Percentiles rank a stretch among this genome's conserved stretches.
These are phyloP conservation scores for Pseudogymnoascus sp. DNA, from an alignment of 2,329 filamentous ascomycete species.

Conservation along the genomic window DNA sequence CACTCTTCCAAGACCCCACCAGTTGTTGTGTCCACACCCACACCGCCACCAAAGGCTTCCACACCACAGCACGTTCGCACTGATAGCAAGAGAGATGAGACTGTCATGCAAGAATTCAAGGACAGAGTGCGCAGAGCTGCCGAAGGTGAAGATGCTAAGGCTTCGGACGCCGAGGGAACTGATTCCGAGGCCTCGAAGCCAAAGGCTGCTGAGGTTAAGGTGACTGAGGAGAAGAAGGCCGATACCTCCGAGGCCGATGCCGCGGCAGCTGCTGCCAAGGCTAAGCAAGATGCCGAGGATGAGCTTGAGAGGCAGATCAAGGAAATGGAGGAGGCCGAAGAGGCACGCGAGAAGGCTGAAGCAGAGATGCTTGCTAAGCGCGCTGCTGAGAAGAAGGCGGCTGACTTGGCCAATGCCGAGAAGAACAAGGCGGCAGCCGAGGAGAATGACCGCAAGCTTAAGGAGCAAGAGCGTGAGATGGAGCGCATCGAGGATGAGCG, in stretches of 20 bases:
- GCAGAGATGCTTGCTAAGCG: conserved; percentile 19
- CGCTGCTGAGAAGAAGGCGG: conserved; percentile 28
- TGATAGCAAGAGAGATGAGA: conserved; percentile 75
- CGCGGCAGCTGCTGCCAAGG: conserved; percentile 31
- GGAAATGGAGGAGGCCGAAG: conserved; percentile 43
- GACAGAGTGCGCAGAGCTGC: conserved; percentile 36
- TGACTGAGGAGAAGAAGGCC: conserved; percentile 20
- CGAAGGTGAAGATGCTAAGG: conserved; percentile 27
- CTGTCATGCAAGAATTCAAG: conserved; percentile 76
- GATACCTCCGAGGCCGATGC: conserved; percentile 27
- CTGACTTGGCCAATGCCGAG: conserved; percentile 37
- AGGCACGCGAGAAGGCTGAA: conserved; percentile 26
- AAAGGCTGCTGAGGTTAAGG: conserved; percentile 28
- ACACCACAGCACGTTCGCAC: conserved; percentile 60
- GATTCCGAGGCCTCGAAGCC: conserved; percentile 23
- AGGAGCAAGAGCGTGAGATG: conserved; percentile 65
- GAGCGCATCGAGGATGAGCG: conserved; percentile 65
- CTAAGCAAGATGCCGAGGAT: conserved; percentile 42
- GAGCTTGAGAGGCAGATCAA: conserved; percentile 52
- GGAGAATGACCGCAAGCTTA: conserved; percentile 57
- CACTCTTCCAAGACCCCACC: conserved; percentile 47
- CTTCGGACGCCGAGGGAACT: conserved; percentile 28
- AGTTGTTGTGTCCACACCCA: conserved; percentile 66
- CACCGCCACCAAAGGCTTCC: conserved; percentile 68
- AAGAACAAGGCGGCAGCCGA: conserved; percentile 42